Percentiles rank a stretch among this genome's conserved stretches.
phyloP scores from a whole-genome alignment of 176 grass and related monocot genomes.

The Raddia guianensis region DNA sequence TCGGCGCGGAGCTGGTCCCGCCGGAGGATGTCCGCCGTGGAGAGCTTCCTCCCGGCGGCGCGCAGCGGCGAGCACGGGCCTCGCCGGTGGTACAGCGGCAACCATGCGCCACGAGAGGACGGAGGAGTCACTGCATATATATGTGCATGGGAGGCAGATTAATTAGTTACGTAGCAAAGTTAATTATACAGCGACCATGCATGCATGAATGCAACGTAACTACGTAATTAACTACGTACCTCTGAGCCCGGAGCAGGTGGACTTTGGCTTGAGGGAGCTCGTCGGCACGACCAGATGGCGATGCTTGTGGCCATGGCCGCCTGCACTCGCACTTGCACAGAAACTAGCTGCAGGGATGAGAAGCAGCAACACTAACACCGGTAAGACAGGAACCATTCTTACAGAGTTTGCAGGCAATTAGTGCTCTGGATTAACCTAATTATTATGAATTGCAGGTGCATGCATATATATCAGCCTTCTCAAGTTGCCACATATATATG shows the following conservation, averaged over 20 bases:
- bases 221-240: background rate
- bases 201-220: no score
- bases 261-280: background rate
- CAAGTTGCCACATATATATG: no score
- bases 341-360: background rate
- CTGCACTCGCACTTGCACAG: background rate
- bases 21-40: constrained; percentile 28
- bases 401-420: no score
- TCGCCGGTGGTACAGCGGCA: background rate
- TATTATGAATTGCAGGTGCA: no score
- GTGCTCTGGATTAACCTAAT: no score
- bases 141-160: background rate
- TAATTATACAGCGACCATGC: no score
- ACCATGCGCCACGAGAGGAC: background rate
- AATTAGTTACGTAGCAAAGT: no score
- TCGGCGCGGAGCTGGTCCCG: constrained; percentile 41
- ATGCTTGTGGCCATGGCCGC: background rate
- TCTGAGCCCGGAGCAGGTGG: background rate
- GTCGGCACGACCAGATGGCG: background rate
- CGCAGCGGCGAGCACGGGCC: constrained; percentile 8
- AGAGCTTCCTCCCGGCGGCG: background rate
- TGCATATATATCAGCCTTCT: no score
- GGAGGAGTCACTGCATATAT: no score
- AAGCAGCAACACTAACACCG: background rate
- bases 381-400: background rate